Evolutionary conservation across 2,329 filamentous ascomycete species (phyloP), one percentile per base, ranked within the genome.

Genomic region (Scleromitrula shiraiana): DNA sequence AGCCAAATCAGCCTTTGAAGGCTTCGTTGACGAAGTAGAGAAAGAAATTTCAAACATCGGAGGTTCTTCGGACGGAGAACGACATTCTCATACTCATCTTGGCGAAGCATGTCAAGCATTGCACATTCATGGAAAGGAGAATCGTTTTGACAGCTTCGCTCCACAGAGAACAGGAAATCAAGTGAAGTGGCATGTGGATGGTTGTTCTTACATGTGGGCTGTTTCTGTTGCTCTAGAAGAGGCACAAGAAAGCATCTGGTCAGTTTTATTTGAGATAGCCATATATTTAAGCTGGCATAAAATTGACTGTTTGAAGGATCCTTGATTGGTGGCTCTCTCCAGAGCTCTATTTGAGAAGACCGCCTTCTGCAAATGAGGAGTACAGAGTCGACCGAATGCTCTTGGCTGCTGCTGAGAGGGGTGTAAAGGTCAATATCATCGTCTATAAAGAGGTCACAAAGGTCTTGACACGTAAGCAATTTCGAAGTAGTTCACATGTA

Each of bases 371-470:
- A 62, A 89, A 94, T 66, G 83, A 94, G 64, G 74, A 84, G 58
- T 95, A 94, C 64, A 82, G 89, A 5, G 70, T 95, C 32, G 89
- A 95, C 66, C 78, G 81, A 41, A 82, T 95, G 81, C 77, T 95
- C 40, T 76, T 85, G 59, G 82, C 82, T 46, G 89, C 88, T 7
- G 88, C 90, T 22, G 77, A 91, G 67, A 79, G 89, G 36, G 90
- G 89, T 35, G 89, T 95, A 38, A 80, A 84, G 58, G 74, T 95
- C 58, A 84, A 90, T 58, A 75, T 95, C 43, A 89, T 95, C 45
- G 87, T 95, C 9, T 95, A 95, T 70, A 95, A 95, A 68, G 90
- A 96, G 68, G 86, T 91, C 7, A 80, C 85, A 3, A 83, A 88
- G 60, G 85, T 88, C 32, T 68, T 94, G 60, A 89, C 85, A 33